Percentiles rank a stretch among this genome's conserved stretches.
These are phyloP conservation scores for Sugiyamaella neomexicana DNA, from an alignment of 1,139 yeast genomes.

Conservation along the genomic window DNA sequence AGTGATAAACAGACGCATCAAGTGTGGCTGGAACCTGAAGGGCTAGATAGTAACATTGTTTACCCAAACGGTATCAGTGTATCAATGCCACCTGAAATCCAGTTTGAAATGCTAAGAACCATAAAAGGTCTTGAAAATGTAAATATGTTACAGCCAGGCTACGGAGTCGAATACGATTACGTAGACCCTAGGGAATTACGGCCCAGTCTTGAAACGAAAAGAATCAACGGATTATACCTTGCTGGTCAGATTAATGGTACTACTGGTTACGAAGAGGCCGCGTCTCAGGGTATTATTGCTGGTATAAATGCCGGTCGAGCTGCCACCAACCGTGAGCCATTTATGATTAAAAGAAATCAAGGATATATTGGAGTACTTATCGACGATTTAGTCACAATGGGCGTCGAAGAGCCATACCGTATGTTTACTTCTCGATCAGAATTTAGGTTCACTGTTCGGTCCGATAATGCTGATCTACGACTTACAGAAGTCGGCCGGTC, in stretches of 20 bases:
- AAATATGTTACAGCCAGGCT: constrained; percentile 87
- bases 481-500: constrained; percentile 68
- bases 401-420: constrained; percentile 95
- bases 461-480: constrained; percentile 91
- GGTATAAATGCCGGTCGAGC: constrained; percentile 86
- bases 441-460: constrained; percentile 81
- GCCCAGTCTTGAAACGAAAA: constrained; percentile 77
- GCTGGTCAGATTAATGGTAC: constrained; percentile 99
- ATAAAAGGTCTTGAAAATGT: constrained; percentile 92
- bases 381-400: constrained; percentile 92
- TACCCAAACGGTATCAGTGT: constrained; percentile 97
- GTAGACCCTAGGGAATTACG: constrained; percentile 88
- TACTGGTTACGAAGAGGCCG: constrained; percentile 98
- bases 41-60: constrained; percentile 75
- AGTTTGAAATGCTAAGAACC: constrained; percentile 65
- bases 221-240: constrained; percentile 72
- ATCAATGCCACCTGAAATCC: constrained; percentile 95
- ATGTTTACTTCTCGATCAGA: constrained; percentile 98
- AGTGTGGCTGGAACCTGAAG: constrained; percentile 97
- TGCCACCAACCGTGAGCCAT: constrained; percentile 44
- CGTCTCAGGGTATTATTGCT: constrained; percentile 93
- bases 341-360: constrained; percentile 69
- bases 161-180: constrained; percentile 97
- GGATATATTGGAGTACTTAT: constrained; percentile 91
- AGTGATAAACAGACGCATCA: constrained; percentile 72